phyloP scores from a whole-genome alignment of 83 land plant genomes.

The Picea mariana region DNA sequence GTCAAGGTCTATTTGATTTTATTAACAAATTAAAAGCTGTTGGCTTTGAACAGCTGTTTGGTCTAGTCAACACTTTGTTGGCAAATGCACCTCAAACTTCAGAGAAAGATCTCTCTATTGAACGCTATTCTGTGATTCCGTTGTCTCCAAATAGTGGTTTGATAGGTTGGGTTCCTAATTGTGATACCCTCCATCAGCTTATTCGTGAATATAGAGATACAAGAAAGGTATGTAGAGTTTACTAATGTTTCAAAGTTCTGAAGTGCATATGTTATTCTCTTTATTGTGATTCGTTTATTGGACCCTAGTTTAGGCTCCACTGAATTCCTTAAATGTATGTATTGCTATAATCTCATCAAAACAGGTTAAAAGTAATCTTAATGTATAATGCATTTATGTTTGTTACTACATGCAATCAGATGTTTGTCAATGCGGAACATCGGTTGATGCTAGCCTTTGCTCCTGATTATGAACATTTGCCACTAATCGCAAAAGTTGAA shows the following conservation, averaged over 20 bases:
- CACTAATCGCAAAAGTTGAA: conserved; percentile 95
- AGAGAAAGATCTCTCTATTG: conserved; percentile 95
- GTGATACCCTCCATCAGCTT: conserved; percentile 95
- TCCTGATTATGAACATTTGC: conserved; percentile 95
- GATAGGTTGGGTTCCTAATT: conserved; percentile 98
- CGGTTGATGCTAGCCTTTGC: conserved; percentile 92
- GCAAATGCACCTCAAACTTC: conserved; percentile 90
- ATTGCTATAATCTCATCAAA: not conserved
- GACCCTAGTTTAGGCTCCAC: not conserved
- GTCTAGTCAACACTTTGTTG: conserved; percentile 91
- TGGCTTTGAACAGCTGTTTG: conserved; percentile 71
- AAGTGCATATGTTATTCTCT: not conserved
- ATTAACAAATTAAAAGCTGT: not conserved
- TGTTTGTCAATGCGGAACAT: conserved; percentile 87
- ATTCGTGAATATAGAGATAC: conserved; percentile 97
- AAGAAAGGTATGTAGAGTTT: conserved; percentile 68
- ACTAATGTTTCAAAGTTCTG: not conserved
- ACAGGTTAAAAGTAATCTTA: not conserved
- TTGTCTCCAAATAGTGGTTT: conserved; percentile 98
- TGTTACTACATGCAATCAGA: conserved; percentile 32
- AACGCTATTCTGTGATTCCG: conserved; percentile 94
- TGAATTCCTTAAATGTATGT: not conserved
- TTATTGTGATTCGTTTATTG: no score
- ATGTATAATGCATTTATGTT: not conserved
- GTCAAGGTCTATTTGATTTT: not conserved